Evolutionary conservation across 805 yeast species (phyloP).

Genomic region (Priceomyces fermenticarens): DNA sequence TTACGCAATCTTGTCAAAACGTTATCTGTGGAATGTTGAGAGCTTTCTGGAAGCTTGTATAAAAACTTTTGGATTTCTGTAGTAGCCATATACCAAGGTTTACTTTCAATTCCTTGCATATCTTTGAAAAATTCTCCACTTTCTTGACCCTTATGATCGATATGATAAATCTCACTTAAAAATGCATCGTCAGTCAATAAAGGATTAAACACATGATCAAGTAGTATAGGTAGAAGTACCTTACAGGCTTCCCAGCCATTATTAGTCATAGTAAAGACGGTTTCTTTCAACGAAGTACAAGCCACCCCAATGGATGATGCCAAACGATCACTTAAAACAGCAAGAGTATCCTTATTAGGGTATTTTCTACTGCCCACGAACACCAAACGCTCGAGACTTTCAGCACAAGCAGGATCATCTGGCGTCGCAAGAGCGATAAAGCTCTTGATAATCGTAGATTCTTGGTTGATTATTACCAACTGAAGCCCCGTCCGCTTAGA

Average conservation of each 20-base stretch:
- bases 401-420: constrained; percentile 90
- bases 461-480: constrained; percentile 68
- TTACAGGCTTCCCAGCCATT: constrained; percentile 97
- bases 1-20: constrained; percentile 70
- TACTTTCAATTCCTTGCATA: constrained; percentile 90
- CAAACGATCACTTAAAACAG: constrained; percentile 77
- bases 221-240: constrained; percentile 76
- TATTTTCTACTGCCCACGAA: constrained; percentile 90
- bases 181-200: constrained; percentile 88
- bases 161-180: constrained; percentile 88
- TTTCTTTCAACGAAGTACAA: constrained; percentile 94
- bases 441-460: constrained; percentile 89
- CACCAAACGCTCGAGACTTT: constrained; percentile 88
- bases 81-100: constrained; percentile 63
- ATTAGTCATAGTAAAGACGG: constrained; percentile 83
- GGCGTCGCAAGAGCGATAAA: constrained; percentile 90
- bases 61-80: constrained; percentile 58
- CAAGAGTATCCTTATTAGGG: constrained; percentile 90
- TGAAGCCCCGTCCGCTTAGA: constrained; percentile 81
- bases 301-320: constrained; percentile 91
- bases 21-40: constrained; percentile 93
- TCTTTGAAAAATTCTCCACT: constrained; percentile 96
- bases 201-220: constrained; percentile 84
- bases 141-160: constrained; percentile 86
- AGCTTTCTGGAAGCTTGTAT: constrained; percentile 64